Conservation (phyloP, 2,329 filamentous ascomycete genomes). For the Podosphaera fusca region DNA sequence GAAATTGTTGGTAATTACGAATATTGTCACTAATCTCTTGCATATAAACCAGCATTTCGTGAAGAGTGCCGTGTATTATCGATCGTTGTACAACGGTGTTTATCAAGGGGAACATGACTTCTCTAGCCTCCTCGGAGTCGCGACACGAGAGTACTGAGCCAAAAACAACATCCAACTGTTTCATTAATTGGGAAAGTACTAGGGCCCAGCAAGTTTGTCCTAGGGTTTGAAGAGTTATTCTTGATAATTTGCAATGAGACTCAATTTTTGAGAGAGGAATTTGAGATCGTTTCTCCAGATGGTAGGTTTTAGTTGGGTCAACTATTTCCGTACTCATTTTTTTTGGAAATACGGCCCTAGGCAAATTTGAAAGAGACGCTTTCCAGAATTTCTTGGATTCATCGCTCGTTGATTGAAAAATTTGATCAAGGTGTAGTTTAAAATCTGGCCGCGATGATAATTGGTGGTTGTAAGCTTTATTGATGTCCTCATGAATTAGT, state of each 20-base stretch:
- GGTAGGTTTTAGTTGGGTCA: constrained; percentile 13
- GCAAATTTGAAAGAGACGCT: constrained; percentile 34
- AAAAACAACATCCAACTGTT: constrained; percentile 53
- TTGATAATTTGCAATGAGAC: constrained; percentile 38
- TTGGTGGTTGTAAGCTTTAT: constrained; percentile 32
- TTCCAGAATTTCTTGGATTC: constrained; percentile 45
- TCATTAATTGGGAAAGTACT: constrained; percentile 37
- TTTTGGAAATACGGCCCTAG: constrained; percentile 19
- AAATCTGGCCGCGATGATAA: constrained; percentile 23
- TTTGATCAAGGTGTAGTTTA: constrained; percentile 27
- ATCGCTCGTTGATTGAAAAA: constrained; percentile 17
- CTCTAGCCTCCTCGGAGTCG: constrained; percentile 44
- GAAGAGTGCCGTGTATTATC: constrained; percentile 43
- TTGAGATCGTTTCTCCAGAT: constrained; percentile 23
- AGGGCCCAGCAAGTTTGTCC: constrained; percentile 58
- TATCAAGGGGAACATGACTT: constrained; percentile 70
- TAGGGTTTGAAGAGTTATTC: constrained; percentile 53
- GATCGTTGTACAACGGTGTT: constrained; percentile 62
- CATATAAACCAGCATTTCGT: constrained; percentile 45
- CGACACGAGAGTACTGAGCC: constrained; percentile 68
- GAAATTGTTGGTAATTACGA: constrained; percentile 52
- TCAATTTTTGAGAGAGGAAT: constrained; percentile 22
- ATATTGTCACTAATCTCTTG: constrained; percentile 46
- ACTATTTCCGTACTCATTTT: constrained; percentile 4
- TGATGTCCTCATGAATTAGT: constrained; percentile 49